These are phyloP conservation scores for Dipteronia dyeriana DNA, from an alignment of 345 rosid species.

Conservation along the genomic window DNA sequence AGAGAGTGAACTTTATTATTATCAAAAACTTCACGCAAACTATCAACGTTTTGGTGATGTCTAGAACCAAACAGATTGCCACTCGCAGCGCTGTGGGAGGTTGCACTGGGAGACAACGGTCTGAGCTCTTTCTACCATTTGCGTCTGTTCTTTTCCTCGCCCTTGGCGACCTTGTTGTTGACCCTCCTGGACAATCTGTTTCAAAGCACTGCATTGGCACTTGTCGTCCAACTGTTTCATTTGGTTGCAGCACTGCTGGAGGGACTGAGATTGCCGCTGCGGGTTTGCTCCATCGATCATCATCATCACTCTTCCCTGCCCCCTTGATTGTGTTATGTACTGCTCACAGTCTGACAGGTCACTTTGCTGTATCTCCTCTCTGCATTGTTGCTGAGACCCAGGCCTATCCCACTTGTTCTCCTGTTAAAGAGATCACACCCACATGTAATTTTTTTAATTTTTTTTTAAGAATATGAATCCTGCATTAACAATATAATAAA, in stretches of 20 bases:
- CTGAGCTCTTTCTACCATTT: constrained; percentile 10
- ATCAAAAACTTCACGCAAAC: neutral
- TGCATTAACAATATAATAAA: too few relatives aligned
- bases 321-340: neutral
- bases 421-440: neutral
- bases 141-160: constrained; percentile 9
- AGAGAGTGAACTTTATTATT: neutral
- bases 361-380: neutral
- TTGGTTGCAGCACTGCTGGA: constrained; percentile 23
- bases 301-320: too few relatives aligned
- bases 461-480: too few relatives aligned
- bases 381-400: neutral
- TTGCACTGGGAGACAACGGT: neutral
- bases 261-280: neutral
- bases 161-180: constrained; percentile 13
- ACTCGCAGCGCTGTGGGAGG: neutral
- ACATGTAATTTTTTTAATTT: too few relatives aligned
- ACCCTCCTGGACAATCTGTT: constrained; percentile 22
- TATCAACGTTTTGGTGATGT: neutral
- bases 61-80: neutral
- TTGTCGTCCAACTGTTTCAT: constrained; percentile 17
- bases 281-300: too few relatives aligned
- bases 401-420: too few relatives aligned
- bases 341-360: neutral
- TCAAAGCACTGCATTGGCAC: constrained; percentile 17